Evolutionary conservation across 805 yeast species (phyloP), one percentile per base, ranked within the genome.

Genomic region (Teunomyces lycoperdinae): DNA sequence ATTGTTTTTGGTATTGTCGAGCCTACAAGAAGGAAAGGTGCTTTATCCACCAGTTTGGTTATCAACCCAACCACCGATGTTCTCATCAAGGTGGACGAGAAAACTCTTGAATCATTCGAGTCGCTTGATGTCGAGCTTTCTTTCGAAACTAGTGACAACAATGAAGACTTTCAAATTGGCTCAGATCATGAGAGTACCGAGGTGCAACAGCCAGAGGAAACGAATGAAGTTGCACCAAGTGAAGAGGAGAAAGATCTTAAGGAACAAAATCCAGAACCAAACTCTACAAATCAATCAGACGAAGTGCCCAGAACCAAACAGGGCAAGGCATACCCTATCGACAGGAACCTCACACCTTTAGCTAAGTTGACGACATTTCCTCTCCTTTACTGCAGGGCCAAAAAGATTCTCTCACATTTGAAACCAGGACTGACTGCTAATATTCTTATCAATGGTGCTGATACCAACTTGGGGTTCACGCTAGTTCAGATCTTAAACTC

Each of bases 1-100:
- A 74, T 73, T 35, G 89, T 87, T 0, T 78, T 82, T 60, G 95
- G 92, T 6, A 57, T 79, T 42, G 75, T 71, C 45, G 74, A 74
- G 57, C 86, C 84, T 42, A 67, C 50, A 13, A 68, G 71, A 14
- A 78, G 78, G 13, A 70, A 72, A 40, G 91, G 91, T 7, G 66
- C 86, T 2, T 62, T 84, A 24, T 77, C 84, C 31, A 73, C 87
- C 3, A 76, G 81, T 39, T 70, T 85, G 9, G 58, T 80, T 16
- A 62, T 85, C 3, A 77, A 82, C 50, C 83, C 87, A 11, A 57
- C 59, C 9, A 59, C 67, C 31, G 89, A 84, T 55, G 45, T 59
- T 17, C 16, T 72, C 14, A 42, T 72, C 1, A 60, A 56, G n/a
- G 57, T 71, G 6, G 45, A 42, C 27, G 66, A 64, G 0, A 60